Conservation (phyloP, 2,329 filamentous ascomycete species). For the Ramularia collo-cygni region DNA sequence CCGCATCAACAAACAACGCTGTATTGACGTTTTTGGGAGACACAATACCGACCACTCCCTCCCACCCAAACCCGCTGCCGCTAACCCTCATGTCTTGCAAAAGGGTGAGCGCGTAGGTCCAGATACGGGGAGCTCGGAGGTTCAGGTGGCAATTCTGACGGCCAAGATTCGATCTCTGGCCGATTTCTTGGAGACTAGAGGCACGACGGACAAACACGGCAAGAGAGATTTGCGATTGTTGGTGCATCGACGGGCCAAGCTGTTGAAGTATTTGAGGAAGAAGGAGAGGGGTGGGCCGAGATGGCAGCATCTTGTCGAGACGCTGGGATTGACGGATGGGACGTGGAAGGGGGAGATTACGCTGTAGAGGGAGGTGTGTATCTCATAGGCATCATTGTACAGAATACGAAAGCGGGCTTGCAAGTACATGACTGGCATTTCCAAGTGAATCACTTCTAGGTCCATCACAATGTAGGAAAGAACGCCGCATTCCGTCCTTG, state of each 20-base stretch:
- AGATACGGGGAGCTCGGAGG: constrained; percentile 91
- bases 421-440: no score
- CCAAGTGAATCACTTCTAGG: no score
- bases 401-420: no score
- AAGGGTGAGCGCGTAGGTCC: constrained; percentile 66
- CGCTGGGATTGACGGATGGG: constrained; percentile 75
- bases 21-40: constrained; percentile 80
- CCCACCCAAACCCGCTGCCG: constrained; percentile 46
- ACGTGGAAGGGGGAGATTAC: constrained; percentile 88
- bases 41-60: constrained; percentile 76
- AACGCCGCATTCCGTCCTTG: no score
- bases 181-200: constrained; percentile 61
- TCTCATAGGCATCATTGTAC: no score
- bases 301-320: constrained; percentile 81
- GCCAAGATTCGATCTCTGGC: constrained; percentile 83
- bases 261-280: constrained; percentile 75
- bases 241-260: constrained; percentile 82
- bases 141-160: constrained; percentile 94
- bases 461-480: no score
- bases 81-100: constrained; percentile 20
- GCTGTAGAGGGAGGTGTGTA: no score
- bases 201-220: constrained; percentile 85
- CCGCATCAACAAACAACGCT: constrained; percentile 76
- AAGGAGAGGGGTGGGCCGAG: constrained; percentile 88
- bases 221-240: constrained; percentile 82